These are phyloP conservation scores for Termitomyces sp. DNA, from an alignment of 768 basidiomycete genomes.

Conservation along the genomic window DNA sequence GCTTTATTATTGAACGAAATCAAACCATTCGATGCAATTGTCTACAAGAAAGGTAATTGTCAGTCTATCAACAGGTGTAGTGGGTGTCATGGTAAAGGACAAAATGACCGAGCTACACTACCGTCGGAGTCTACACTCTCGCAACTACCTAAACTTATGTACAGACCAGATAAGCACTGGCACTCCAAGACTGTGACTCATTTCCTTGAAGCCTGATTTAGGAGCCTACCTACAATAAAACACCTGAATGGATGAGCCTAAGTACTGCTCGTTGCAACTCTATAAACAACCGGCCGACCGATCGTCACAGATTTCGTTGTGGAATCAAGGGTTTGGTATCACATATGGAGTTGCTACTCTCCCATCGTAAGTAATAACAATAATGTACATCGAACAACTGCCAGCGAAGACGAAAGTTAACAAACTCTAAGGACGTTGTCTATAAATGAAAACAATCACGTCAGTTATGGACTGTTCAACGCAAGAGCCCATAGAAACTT, in stretches of 20 bases:
- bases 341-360: background rate
- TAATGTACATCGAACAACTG: slow-evolving; percentile 5
- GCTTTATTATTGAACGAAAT: background rate
- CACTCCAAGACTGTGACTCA: background rate
- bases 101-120: background rate
- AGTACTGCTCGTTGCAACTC: background rate
- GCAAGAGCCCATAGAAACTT: slow-evolving; percentile 15
- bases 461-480: background rate
- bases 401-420: slow-evolving; percentile 7
- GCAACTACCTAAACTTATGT: background rate
- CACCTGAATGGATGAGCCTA: no score
- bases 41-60: slow-evolving; percentile 68
- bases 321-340: background rate
- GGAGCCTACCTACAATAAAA: no score
- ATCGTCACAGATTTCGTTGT: background rate
- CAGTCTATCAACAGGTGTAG: slow-evolving; percentile 28
- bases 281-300: background rate
- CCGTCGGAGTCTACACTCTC: background rate
- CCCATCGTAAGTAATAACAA: slow-evolving; percentile 3
- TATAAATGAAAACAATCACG: background rate
- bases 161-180: no score
- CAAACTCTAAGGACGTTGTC: slow-evolving; percentile 14
- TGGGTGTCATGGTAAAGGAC: slow-evolving; percentile 5
- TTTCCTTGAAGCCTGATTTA: no score
- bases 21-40: slow-evolving; percentile 74